Conservation (phyloP, 2,329 filamentous ascomycete species). For the Botryotinia globosa region DNA sequence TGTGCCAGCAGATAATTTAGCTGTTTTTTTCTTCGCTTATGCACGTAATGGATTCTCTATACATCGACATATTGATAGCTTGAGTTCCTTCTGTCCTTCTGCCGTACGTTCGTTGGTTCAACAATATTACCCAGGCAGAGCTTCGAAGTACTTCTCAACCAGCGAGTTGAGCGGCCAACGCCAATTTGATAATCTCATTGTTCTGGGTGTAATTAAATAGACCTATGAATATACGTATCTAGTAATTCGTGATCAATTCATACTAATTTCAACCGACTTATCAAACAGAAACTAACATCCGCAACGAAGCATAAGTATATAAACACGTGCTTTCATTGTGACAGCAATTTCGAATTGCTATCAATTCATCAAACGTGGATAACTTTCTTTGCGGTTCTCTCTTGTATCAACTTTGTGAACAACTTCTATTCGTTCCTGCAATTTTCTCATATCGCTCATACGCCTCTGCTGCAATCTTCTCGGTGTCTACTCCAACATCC, state of each 20-base stretch:
- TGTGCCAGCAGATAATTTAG: background rate
- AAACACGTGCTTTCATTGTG: background rate
- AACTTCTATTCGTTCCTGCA: constrained; percentile 24
- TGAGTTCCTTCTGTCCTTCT: background rate
- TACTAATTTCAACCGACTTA: background rate
- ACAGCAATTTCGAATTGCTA: background rate
- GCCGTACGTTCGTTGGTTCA: background rate
- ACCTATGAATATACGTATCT: background rate
- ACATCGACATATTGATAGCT: background rate
- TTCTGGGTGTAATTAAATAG: background rate
- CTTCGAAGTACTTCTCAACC: background rate
- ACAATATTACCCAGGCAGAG: background rate
- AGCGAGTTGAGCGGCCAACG: background rate
- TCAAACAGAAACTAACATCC: background rate
- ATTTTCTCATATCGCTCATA: constrained; percentile 45
- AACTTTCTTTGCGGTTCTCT: background rate
- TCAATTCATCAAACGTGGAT: background rate
- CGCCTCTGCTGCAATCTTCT: constrained; percentile 39
- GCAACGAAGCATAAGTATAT: background rate
- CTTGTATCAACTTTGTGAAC: background rate
- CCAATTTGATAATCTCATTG: background rate
- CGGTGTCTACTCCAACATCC: constrained; percentile 38
- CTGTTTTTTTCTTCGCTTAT: background rate
- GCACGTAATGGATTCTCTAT: background rate
- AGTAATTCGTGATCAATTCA: background rate